Evolutionary conservation across 1,139 yeast species (phyloP).

Genomic region (Yamadazyma spencermartinsiae): DNA sequence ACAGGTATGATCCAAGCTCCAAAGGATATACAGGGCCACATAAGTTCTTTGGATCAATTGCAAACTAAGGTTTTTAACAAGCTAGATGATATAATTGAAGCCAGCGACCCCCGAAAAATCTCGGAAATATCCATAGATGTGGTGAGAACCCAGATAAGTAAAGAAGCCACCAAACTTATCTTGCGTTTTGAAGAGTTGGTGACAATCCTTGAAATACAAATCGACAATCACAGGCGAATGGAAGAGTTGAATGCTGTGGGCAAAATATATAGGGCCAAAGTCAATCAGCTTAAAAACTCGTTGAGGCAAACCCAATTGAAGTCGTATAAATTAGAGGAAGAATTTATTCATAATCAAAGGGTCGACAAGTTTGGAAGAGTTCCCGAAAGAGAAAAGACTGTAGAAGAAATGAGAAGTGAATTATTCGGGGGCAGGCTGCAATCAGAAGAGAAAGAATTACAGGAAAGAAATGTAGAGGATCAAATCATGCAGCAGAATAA

Average conservation of each 20-base stretch:
- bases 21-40: conserved; percentile 4
- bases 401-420: conserved; percentile 15
- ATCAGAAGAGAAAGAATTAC: conserved; percentile 17
- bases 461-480: conserved; percentile 23
- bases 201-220: conserved; percentile 19
- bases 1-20: too few species aligned
- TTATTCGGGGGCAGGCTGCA: conserved; percentile 14
- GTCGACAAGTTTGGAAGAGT: conserved; percentile 22
- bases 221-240: conserved; percentile 9
- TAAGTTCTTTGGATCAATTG: conserved; percentile 5
- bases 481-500: conserved; percentile 50
- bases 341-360: conserved; percentile 29
- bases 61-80: conserved; percentile 10
- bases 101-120: conserved; percentile 10
- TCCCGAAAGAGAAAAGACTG: conserved; percentile 14
- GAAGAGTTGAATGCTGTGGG: conserved; percentile 7
- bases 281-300: conserved; percentile 21
- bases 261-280: conserved; percentile 24
- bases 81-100: conserved; percentile 17
- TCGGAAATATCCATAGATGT: conserved; percentile 18
- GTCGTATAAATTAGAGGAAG: conserved; percentile 25
- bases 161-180: conserved; percentile 14
- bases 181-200: conserved; percentile 22
- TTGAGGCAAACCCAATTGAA: conserved; percentile 28
- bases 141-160: conserved; percentile 17